Evolutionary conservation across 768 basidiomycete species (phyloP).

Genomic region (Podaxis mareebaensis): DNA sequence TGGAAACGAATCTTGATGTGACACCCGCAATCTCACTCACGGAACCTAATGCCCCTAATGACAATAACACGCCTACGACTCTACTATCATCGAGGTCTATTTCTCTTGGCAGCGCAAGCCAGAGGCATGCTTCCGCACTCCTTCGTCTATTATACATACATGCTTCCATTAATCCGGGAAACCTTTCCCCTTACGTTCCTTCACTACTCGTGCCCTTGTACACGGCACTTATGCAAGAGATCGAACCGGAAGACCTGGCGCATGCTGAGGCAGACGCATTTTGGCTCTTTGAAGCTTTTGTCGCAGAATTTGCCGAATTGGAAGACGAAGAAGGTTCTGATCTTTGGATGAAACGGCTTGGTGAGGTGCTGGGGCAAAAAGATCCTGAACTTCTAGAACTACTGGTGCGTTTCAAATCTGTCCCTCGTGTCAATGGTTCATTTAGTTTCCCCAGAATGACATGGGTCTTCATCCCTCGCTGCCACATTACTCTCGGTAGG

Average conservation of each 20-base stretch:
- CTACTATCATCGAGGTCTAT: constrained; percentile 48
- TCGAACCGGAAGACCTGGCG: constrained; percentile 56
- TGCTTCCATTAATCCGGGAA: constrained; percentile 68
- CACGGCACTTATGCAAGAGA: constrained; percentile 59
- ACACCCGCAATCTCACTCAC: constrained; percentile 40
- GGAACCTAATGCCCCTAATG: constrained; percentile 30
- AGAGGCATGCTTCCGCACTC: constrained; percentile 61
- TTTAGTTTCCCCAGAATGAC: constrained; percentile 40
- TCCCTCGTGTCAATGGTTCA: not conserved
- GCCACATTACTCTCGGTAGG: constrained; percentile 83
- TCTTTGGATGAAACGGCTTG: constrained; percentile 63
- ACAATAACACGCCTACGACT: constrained; percentile 33
- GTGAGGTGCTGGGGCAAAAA: constrained; percentile 59
- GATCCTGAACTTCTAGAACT: constrained; percentile 61
- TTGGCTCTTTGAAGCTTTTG: constrained; percentile 76
- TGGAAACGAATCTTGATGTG: constrained; percentile 29
- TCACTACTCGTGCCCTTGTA: constrained; percentile 73
- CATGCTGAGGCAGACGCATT: constrained; percentile 82
- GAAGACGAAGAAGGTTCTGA: constrained; percentile 65
- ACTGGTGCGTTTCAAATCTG: constrained; percentile 45
- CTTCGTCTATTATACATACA: constrained; percentile 74
- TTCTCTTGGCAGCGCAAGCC: constrained; percentile 50
- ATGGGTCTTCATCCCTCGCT: constrained; percentile 69
- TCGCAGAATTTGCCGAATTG: constrained; percentile 74
- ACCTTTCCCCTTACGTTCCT: constrained; percentile 65